Conservation (phyloP, 345 rosid species). For the Leavenworthia alabamica region DNA sequence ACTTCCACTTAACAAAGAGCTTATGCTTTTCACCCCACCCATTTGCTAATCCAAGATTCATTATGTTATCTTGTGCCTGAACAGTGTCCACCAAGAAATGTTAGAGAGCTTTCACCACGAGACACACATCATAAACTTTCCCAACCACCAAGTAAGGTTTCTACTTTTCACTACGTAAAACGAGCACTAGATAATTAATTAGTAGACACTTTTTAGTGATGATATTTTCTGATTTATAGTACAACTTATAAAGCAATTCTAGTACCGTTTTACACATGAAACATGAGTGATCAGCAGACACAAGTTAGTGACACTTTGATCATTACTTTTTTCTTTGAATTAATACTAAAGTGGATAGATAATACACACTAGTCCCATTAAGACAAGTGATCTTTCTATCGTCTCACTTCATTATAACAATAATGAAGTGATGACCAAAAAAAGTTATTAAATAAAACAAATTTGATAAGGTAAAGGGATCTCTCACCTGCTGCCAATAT, state of each 20-base stretch:
- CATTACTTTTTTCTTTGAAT: conserved; percentile 10
- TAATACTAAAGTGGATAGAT: conserved; percentile 14
- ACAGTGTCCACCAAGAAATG: conserved; percentile 19
- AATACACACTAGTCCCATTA: conserved; percentile 17
- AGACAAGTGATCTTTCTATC: background rate
- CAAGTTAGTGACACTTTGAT: conserved; percentile 23
- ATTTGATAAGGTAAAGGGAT: conserved; percentile 11
- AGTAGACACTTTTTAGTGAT: background rate
- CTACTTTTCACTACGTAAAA: background rate
- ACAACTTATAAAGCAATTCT: background rate
- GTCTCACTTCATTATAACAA: background rate
- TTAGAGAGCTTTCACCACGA: conserved; percentile 2
- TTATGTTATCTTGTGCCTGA: conserved; percentile 85
- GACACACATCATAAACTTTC: no score
- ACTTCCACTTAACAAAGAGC: conserved; percentile 78
- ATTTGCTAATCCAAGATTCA: conserved; percentile 72
- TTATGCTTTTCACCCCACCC: conserved; percentile 96
- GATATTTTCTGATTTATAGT: background rate
- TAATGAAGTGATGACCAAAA: background rate
- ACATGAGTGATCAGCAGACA: conserved; percentile 20
- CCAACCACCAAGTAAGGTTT: no score
- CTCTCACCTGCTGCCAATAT: conserved; percentile 99
- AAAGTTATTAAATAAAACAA: background rate
- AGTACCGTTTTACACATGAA: background rate
- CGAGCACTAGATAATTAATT: background rate